Base-by-base conservation (phyloP, 2,329 filamentous ascomycete genomes). In the Pyrenochaeta sp. region DNA sequence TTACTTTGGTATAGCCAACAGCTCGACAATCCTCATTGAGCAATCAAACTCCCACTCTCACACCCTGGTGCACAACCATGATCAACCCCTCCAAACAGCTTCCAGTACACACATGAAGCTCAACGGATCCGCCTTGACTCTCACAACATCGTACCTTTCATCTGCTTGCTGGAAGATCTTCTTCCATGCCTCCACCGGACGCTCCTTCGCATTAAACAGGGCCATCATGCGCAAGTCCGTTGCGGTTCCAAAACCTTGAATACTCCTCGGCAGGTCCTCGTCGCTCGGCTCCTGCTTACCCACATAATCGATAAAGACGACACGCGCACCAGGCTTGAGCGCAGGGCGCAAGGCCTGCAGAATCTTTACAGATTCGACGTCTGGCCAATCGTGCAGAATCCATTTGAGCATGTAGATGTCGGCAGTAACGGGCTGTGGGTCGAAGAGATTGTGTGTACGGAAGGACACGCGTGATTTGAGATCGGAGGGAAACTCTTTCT, bases 311-410 rank as follows among this genome's bases (percentile, higher is more conserved):
- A 77, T 73, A 40, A 80, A 73, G 15, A 82, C 61, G 42, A 88
- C 69, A 47, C 81, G 76, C 10, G 84, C 80, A 19, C 86, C 82
- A 1, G 83, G 81, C 72, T 87, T 84, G 50, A 88, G 73, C 34
- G 85, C 81, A 1, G 85, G 85, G 2, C 86, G 73, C 8, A 88
- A 77, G 22, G 80, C 81, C 58, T 79, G 78, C 37, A 73, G 51
- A n/a, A 76, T 71, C 3, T 62, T 56, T 22, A 73, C 55, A 1
- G 65, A 65, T 37, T 74, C 68, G 84, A 80, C 80, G 13, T 85
- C 85, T 0, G 85, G 83, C 77, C 86, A 86, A 74, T 89, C 87
- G 69, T 89, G 86, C 7, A 89, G 73, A 60, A 89, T 87, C 80
- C 83, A 84, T 47, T 85, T 83, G 72, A 88, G 83, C 64, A 84